phyloP scores from a whole-genome alignment of 352 stramenopile genomes.

The Pythium brachiatum region DNA sequence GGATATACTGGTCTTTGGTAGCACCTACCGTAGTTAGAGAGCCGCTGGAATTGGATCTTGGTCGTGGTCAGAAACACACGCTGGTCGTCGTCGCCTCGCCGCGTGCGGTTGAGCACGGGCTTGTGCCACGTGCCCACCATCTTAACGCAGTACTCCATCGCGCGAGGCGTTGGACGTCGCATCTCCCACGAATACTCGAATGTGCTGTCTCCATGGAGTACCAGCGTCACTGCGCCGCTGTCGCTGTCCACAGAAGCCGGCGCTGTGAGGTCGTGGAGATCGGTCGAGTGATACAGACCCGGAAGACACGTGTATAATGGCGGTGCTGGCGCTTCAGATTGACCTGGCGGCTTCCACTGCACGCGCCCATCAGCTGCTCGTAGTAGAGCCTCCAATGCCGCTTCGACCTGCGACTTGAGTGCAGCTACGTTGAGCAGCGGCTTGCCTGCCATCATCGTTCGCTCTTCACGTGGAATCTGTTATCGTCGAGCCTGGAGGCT shows the following conservation, averaged over 20 bases:
- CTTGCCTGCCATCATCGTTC: slow-evolving; percentile 33
- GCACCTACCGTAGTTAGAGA: slow-evolving; percentile 66
- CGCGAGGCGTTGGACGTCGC: slow-evolving; percentile 40
- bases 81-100: slow-evolving; percentile 67
- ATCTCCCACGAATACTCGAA: slow-evolving; percentile 81
- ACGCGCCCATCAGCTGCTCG: slow-evolving; percentile 56
- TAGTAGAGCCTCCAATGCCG: slow-evolving; percentile 57
- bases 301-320: slow-evolving; percentile 55
- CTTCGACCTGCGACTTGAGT: slow-evolving; percentile 55
- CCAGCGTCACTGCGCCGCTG: slow-evolving; percentile 18
- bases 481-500: no score
- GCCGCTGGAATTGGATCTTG: slow-evolving; percentile 63
- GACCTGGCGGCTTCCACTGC: slow-evolving; percentile 42
- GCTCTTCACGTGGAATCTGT: background rate
- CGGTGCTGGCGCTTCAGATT: background rate
- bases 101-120: slow-evolving; percentile 72
- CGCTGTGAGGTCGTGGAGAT: background rate
- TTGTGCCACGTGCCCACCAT: slow-evolving; percentile 68
- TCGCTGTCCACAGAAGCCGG: slow-evolving; percentile 5
- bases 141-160: slow-evolving; percentile 74
- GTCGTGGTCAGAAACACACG: slow-evolving; percentile 58
- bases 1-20: background rate
- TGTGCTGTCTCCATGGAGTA: slow-evolving; percentile 78
- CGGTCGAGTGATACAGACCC: slow-evolving; percentile 45
- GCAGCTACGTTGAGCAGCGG: slow-evolving; percentile 14